Base-by-base conservation (phyloP, 306 rosid species). In the Hippophae tibetana region DNA sequence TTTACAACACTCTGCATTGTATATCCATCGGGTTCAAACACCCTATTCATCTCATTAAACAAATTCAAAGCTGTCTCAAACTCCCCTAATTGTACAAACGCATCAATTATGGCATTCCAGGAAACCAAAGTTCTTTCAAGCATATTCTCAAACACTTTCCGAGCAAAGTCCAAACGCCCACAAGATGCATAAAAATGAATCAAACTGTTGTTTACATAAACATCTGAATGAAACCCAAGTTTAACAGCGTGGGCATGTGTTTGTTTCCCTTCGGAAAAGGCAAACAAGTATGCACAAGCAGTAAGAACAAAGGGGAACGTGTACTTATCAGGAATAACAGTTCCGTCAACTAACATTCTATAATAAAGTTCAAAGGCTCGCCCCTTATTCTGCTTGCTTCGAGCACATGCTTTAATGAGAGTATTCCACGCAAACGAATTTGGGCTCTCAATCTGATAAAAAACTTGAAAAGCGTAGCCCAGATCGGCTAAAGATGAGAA, bases 381-480 rank as follows among this genome's bases (percentile, higher is more conserved):
- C 56, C 48, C 42, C 67, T 82, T 81, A 43, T 45, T 66, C 14
- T 55, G 69, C 18, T 57, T 42, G 79, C 78, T 84, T 58, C 84
- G 76, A 0, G 97, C 83, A 58, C 84, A 77, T 54, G 85, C 84
- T 68, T 79, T 52, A 42, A 89, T 79, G 69, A 89, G 89, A 61
- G 85, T 81, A 76, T 89, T 89, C 95, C 97, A 89, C 82, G 74
- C 75, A 72, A 89, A 89, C 52, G 94, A 81, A 65, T 87, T 87
- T 51, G 90, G 89, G 41, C 53, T 55, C 2, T 56, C 43, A 10
- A 81, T 69, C 57, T 71, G 86, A 60, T 55, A 52, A 59, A 90
- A 82, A 6, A 81, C 79, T 2, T 76, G 88, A 50, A 69, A 62
- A 7, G 94, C 87, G 47, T 89, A 84, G 63, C 54, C 69, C 56